Evolutionary conservation across 495 filamentous ascomycete genomes (phyloP).

Genomic region (Daldinia concentrica): DNA sequence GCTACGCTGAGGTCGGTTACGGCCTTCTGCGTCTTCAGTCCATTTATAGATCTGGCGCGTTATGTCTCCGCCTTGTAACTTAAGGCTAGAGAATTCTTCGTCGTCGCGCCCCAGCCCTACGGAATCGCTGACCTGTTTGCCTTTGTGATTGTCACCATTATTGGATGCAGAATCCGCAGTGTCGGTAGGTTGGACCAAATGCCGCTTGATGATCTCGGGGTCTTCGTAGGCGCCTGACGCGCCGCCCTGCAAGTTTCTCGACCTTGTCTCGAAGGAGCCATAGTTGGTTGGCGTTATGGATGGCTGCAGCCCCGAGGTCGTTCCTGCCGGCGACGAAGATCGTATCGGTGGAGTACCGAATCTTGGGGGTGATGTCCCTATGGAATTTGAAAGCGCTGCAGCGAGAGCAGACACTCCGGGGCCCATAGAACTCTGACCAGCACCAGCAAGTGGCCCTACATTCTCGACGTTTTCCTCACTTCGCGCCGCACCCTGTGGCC

Average conservation of each 20-base stretch:
- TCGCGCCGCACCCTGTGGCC: constrained; percentile 34
- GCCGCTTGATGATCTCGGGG: constrained; percentile 80
- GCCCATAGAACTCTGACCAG: constrained; percentile 61
- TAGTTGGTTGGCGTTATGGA: constrained; percentile 71
- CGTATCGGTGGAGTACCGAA: constrained; percentile 69
- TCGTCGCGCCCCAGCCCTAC: constrained; percentile 60
- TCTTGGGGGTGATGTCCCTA: constrained; percentile 67
- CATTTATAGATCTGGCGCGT: constrained; percentile 94
- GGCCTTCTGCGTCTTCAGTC: constrained; percentile 80
- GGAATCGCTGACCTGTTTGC: constrained; percentile 57
- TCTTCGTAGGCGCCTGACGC: constrained; percentile 71
- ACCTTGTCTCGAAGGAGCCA: constrained; percentile 77
- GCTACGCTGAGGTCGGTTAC: constrained; percentile 71
- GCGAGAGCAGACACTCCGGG: constrained; percentile 81
- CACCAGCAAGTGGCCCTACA: constrained; percentile 63
- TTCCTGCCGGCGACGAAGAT: constrained; percentile 63
- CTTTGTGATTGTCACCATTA: constrained; percentile 54
- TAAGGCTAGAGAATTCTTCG: constrained; percentile 92
- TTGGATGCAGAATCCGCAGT: constrained; percentile 49
- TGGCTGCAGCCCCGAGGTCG: constrained; percentile 55
- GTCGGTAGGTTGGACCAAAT: constrained; percentile 76
- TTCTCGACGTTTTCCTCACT: constrained; percentile 45
- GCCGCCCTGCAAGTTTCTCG: constrained; percentile 55
- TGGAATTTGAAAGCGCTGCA: constrained; percentile 72
- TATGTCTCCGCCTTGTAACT: constrained; percentile 91